A percentile compares a stretch with the other conserved stretches of the same genome.
Conservation (phyloP, 1,284 basidiomycete genomes). For the Phylloboletellus chloephorus region DNA sequence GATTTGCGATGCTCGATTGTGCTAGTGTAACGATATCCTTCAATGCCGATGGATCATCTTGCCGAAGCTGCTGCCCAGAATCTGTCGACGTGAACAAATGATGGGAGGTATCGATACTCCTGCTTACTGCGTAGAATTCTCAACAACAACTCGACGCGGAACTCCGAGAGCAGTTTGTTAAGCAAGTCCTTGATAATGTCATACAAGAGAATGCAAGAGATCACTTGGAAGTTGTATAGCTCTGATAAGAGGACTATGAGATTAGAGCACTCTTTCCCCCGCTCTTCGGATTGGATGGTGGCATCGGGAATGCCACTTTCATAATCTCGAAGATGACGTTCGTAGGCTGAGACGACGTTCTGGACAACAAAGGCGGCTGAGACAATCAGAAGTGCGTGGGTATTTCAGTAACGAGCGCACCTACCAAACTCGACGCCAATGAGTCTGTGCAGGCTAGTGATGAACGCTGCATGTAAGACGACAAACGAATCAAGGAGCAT, state of each 20-base stretch:
- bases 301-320: slow-evolving; percentile 16
- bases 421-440: slow-evolving; percentile 88
- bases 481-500: slow-evolving; percentile 89
- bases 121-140: slow-evolving; percentile 76
- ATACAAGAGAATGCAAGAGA: slow-evolving; percentile 84
- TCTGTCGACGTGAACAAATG: slow-evolving; percentile 41
- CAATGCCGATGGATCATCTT: slow-evolving; percentile 80
- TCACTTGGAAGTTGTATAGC: slow-evolving; percentile 93
- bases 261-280: slow-evolving; percentile 86
- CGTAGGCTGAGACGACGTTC: slow-evolving; percentile 60
- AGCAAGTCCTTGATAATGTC: slow-evolving; percentile 85
- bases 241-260: slow-evolving; percentile 85
- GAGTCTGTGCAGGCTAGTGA: slow-evolving; percentile 79
- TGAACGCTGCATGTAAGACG: slow-evolving; percentile 84
- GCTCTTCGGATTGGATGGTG: slow-evolving; percentile 25
- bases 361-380: slow-evolving; percentile 78
- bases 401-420: slow-evolving; percentile 18
- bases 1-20: slow-evolving; percentile 62
- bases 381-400: not conserved
- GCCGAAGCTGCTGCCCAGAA: slow-evolving; percentile 82
- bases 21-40: slow-evolving; percentile 84
- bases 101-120: not conserved
- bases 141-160: slow-evolving; percentile 82
- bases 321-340: slow-evolving; percentile 45
- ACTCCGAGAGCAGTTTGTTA: slow-evolving; percentile 61